Evolutionary conservation across 2,329 filamentous ascomycete species (phyloP).

Genomic region (Colletotrichum sp.): DNA sequence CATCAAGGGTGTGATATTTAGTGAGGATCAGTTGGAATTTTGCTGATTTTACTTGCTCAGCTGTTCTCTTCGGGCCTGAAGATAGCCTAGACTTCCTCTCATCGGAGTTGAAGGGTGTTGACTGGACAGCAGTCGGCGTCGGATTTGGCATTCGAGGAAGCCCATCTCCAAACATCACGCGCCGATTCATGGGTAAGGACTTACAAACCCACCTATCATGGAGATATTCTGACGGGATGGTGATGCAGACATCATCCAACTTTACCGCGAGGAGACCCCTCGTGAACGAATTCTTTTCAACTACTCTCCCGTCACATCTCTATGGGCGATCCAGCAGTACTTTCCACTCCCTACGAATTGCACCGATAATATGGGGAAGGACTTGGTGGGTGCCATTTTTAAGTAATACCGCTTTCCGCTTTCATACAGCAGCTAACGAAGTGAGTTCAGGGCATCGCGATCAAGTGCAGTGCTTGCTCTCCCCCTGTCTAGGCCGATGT

Average conservation of each 20-base stretch:
- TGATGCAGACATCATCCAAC: neutral
- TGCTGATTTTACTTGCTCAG: neutral
- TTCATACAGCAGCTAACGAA: neutral
- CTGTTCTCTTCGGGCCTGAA: slow-evolving; percentile 8
- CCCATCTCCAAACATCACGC: slow-evolving; percentile 1
- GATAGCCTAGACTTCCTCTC: neutral
- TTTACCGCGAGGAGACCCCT: slow-evolving; percentile 6
- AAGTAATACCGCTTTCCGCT: neutral
- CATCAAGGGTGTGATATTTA: neutral
- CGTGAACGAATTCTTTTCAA: slow-evolving; percentile 11
- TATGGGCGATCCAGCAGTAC: slow-evolving; percentile 18
- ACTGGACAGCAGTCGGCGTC: slow-evolving; percentile 11
- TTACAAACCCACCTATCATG: neutral
- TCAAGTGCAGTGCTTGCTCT: neutral
- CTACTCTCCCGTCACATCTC: neutral
- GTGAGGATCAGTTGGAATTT: too few species aligned
- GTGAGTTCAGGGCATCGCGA: neutral
- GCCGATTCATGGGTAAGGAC: neutral
- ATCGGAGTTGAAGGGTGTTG: neutral
- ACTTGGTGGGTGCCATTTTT: neutral
- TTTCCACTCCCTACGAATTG: neutral
- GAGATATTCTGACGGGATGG: neutral
- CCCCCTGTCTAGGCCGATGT: neutral
- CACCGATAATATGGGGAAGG: neutral
- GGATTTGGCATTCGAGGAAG: slow-evolving; percentile 12